These are phyloP conservation scores for Sphagnum tenellum DNA, from an alignment of 225 moss, liverwort and hornwort genomes.

Conservation along the genomic window DNA sequence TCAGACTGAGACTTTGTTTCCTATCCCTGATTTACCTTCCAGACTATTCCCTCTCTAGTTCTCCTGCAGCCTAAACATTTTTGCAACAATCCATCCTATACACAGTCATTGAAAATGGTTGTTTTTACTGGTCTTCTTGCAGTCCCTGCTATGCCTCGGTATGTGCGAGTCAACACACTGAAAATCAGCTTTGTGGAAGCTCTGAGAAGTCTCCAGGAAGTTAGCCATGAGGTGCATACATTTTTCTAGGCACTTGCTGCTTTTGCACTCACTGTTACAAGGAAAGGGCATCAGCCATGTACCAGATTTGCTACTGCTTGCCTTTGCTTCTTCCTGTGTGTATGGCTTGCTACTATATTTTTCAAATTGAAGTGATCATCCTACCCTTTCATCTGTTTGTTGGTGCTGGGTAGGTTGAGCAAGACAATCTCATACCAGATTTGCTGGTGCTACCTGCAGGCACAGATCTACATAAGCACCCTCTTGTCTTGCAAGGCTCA, in stretches of 20 bases:
- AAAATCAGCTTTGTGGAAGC: conserved; percentile 63
- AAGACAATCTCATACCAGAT: conserved; percentile 71
- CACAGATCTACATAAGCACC: conserved; percentile 86
- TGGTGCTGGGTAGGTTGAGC: conserved; percentile 49
- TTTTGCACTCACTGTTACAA: no score
- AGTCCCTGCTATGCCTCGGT: conserved; percentile 68
- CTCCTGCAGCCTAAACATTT: no score
- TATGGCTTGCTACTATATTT: no score
- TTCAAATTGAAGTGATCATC: no score
- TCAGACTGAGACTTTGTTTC: not conserved
- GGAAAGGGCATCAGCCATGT: no score
- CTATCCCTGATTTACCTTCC: not conserved
- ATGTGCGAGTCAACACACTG: conserved; percentile 86
- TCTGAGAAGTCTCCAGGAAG: conserved; percentile 34
- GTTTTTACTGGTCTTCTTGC: conserved; percentile 10
- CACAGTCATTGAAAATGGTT: not conserved
- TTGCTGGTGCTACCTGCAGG: conserved; percentile 79
- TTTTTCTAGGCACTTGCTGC: no score
- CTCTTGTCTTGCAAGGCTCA: conserved; percentile 72
- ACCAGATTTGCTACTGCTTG: no score
- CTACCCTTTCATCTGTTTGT: not conserved
- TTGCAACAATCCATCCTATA: not conserved
- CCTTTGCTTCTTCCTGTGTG: no score
- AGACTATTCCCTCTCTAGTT: not conserved
- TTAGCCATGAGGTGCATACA: no score